Base-by-base conservation (phyloP, 2,329 filamentous ascomycete species). In the Xylariaceae sp. region DNA sequence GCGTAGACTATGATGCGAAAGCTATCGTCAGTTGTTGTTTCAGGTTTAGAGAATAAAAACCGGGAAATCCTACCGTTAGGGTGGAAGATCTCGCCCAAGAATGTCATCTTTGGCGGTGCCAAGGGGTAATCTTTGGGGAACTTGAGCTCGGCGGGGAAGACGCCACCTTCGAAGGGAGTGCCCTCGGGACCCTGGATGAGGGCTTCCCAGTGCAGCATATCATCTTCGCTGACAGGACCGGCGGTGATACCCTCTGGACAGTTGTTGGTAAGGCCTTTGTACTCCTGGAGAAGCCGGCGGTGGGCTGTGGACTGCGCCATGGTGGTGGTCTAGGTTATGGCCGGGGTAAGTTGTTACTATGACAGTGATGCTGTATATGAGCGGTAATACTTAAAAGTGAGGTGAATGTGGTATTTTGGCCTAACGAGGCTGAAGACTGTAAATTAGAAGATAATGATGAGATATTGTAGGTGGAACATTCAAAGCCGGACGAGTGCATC, bases 51-150 rank as follows among this genome's bases (percentile, higher is more conserved):
- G 26, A 15, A 26, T 2, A 18, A 20, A 21, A 18, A 10, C 2
- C 15, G 10, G 11, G 30, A 50, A n/a, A n/a, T n/a, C 55, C 32
- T 73, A 96, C 92, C 91, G 72, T 99, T 99, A 0, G 94, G 94
- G 77, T 99, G 94, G 85, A 92, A 97, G 63, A 99, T 86, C 67
- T 95, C 91, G 48, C 90, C 90, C 46, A 95, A 79, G 73, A 99
- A 99, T 73, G 89, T 91, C 93, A 99, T 97, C 33, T 89, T 92
- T 7, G 94, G 94, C 57, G 94, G 94, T 64, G 92, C 89, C 5
- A 97, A 83, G n/a, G 94, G 94, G 69, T 99, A 99, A 73, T 99
- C 94, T 70, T 89, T 90, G 5, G 94, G 93, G 68, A 99, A 99
- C 67, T 88, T 92, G 65, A 99, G 84, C 74, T 96, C 92, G 21